Base-by-base conservation (phyloP, 2,329 filamentous ascomycete genomes). In the Diplocarpon mali region DNA sequence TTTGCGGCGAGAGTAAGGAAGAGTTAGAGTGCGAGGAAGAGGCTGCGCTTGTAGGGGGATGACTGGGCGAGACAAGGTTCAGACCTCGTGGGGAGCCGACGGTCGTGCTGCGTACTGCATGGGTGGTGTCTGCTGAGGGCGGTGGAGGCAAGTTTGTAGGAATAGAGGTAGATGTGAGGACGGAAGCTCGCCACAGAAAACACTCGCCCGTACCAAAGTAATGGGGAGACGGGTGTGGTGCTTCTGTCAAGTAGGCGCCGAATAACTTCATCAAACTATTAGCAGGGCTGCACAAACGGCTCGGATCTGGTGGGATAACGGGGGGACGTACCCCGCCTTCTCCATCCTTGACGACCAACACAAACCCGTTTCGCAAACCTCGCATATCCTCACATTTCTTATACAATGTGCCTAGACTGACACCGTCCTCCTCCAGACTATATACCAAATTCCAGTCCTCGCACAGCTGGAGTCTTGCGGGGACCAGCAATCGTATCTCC, bases 181-280 rank as follows among this genome's bases (percentile, higher is more conserved):
- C 66, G 36, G 79, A 78, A 1, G 85, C 83, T 38, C 84, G 78
- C 86, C 86, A 93, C 52, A 93, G 76, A 64, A 93, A 98, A 65
- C 90, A 96, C 65, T 98, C 92, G 57, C 92, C 92, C 11, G 87
- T 95, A 58, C 92, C 92, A 64, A 85, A 98, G 69, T 95, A 98
- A 52, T 89, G 84, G 2, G 86, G 67, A 1, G 78, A 71, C 0
- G 87, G 85, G 55, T 83, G 85, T 10, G 90, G 89, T 40, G 84
- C 73, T 62, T 98, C 90, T 42, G 87, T 93, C 43, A 96, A 77
- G 64, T 96, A 96, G 42, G 89, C 89, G 60, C 92, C 92, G 62
- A 98, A 98, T 35, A 87, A 75, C 75, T 82, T 51, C 20, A 17
- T 5, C 3, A 12, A n/a, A 36, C 32, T 10, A 30, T 41, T 40